Conservation (phyloP, 208 protist species). For the Naegleria gruberi region DNA sequence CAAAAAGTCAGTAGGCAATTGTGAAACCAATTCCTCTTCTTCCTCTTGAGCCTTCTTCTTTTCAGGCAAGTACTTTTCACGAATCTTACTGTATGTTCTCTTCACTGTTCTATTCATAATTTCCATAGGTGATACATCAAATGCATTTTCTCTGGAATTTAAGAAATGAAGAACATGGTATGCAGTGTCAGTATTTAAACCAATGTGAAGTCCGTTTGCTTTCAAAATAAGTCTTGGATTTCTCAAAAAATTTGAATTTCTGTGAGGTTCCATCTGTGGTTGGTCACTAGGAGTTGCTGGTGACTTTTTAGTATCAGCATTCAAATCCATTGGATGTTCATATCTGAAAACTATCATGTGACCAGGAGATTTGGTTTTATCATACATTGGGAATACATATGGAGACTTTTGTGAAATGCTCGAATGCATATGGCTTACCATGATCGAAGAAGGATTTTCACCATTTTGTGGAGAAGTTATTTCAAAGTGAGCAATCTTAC, state of each 20-base stretch:
- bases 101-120: constrained; percentile 12
- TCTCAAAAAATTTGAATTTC: background rate
- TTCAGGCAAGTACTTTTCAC: background rate
- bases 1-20: background rate
- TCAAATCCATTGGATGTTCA: constrained; percentile 8
- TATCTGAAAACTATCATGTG: background rate
- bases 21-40: background rate
- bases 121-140: constrained; percentile 6
- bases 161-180: background rate
- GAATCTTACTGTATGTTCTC: background rate
- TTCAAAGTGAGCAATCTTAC: background rate
- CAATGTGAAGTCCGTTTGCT: background rate
- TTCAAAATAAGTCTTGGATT: background rate
- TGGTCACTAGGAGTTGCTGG: background rate
- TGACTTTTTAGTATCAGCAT: background rate
- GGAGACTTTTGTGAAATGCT: background rate
- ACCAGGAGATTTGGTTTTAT: background rate
- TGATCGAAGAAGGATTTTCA: background rate
- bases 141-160: constrained; percentile 16
- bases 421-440: background rate
- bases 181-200: background rate
- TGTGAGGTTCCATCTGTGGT: background rate
- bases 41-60: background rate
- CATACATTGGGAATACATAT: background rate
- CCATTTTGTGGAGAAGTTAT: background rate